These are phyloP conservation scores for Zygnema cylindricum DNA, from an alignment of 139 green algal species.

Conservation along the genomic window DNA sequence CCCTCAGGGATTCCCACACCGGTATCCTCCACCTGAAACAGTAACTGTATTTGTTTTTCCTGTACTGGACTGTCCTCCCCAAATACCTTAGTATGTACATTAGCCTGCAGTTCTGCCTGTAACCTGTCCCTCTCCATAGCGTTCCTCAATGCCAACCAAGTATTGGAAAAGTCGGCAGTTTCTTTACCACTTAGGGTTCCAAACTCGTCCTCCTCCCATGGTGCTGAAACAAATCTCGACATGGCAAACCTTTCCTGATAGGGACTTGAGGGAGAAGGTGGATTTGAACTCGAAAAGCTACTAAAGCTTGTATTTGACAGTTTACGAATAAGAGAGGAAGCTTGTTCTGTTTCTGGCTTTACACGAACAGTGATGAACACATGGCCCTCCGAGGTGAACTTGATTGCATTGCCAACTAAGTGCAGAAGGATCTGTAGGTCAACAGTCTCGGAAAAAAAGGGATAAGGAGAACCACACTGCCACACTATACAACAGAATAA, in stretches of 20 bases:
- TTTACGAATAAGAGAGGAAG: neutral
- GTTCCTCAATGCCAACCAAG: neutral
- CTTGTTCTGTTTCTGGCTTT: neutral
- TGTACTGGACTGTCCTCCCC: neutral
- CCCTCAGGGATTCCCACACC: slow-evolving; percentile 23
- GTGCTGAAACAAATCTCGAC: too few species aligned
- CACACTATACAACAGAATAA: too few species aligned
- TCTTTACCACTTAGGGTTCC: slow-evolving; percentile 7
- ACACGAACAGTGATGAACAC: slow-evolving; percentile 44
- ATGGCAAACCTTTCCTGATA: too few species aligned
- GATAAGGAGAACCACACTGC: too few species aligned
- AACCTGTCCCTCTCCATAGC: too few species aligned
- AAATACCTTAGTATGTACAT: neutral
- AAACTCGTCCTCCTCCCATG: slow-evolving; percentile 4
- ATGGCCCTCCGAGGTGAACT: slow-evolving; percentile 46
- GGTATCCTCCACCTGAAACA: slow-evolving; percentile 42
- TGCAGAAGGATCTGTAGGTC: slow-evolving; percentile 45
- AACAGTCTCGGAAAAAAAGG: too few species aligned
- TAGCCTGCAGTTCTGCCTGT: neutral
- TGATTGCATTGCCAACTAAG: slow-evolving; percentile 36
- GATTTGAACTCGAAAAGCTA: neutral
- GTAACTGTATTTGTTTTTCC: neutral
- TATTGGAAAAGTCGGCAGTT: slow-evolving; percentile 6
- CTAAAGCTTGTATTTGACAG: neutral
- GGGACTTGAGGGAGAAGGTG: neutral